Base-by-base conservation (phyloP, 2,329 filamentous ascomycete species). In the Colletotrichum sublineola region DNA sequence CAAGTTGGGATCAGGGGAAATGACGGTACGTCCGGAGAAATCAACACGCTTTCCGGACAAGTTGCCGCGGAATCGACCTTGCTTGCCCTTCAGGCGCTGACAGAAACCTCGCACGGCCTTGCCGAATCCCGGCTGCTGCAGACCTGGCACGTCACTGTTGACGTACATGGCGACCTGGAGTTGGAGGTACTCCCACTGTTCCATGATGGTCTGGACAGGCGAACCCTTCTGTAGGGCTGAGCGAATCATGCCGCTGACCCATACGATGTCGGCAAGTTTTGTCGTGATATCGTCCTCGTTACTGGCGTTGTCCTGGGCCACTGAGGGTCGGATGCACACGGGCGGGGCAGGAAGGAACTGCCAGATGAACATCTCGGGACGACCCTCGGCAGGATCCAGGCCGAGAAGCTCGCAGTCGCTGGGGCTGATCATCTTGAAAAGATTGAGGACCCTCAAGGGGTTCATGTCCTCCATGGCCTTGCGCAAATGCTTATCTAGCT, bases 361-460 rank as follows among this genome's bases (percentile, higher is more conserved):
- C 96, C 96, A 99, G 56, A 99, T 90, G 81, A 98, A 97, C 91
- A 97, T 97, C 80, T 99, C 96, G 0, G 96, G 96, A 24, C 95
- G 89, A 14, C 94, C 94, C 77, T 97, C 95, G 18, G 90, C 87
- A 1, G 95, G 94, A 78, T 98, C 92, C 77, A 99, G 89, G 5
- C 96, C 96, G 1, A 99, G 86, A 31, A 99, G 87, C 81, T 98
- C 95, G 80, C 96, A 97, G 80, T 99, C 96, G 9, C 90, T 89
- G 2, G 93, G 89, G 15, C 91, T 92, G 68, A 99, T 94, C 78
- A 93, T 91, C 81, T 95, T 95, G 85, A 99, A 97, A 42, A 99
- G 88, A 76, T 97, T 97, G 68, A 98, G 84, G 1, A 97, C 94
- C 71, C 94, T 88, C 33, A 98, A 86, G 0, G 96, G 95, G 76